phyloP scores from a whole-genome alignment of 1,139 yeast genomes.

The Candida freyschussii region DNA sequence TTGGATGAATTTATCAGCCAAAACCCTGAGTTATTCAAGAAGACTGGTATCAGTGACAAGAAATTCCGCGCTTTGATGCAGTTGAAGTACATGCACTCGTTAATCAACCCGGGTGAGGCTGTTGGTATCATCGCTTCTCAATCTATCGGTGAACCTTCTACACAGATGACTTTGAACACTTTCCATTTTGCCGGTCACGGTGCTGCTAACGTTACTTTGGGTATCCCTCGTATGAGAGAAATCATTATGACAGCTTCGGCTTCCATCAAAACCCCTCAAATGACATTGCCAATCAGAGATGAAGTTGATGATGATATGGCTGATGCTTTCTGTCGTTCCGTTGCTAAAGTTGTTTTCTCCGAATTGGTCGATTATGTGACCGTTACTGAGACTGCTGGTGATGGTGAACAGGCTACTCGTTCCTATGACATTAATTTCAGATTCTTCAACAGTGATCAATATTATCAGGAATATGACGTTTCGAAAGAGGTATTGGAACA shows the following conservation, averaged over 20 bases:
- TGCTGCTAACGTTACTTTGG: conserved; percentile 98
- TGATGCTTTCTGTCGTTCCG: conserved; percentile 87
- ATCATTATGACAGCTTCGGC: conserved; percentile 98
- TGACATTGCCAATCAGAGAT: conserved; percentile 80
- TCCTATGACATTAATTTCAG: conserved; percentile 69
- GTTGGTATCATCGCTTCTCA: conserved; percentile 99
- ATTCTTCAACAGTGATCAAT: conserved; percentile 74
- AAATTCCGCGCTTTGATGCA: conserved; percentile 97
- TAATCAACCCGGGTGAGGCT: conserved; percentile 94
- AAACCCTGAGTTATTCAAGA: conserved; percentile 49
- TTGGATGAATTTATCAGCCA: conserved; percentile 63
- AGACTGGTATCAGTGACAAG: conserved; percentile 60
- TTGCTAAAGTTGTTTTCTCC: conserved; percentile 78
- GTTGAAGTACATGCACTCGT: conserved; percentile 94
- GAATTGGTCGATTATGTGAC: conserved; percentile 83
- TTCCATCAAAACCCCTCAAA: conserved; percentile 93
- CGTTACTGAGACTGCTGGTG: conserved; percentile 84
- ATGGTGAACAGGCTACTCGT: conserved; percentile 54
- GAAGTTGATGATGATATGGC: conserved; percentile 85
- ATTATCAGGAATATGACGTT: conserved; percentile 84
- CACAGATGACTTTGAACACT: conserved; percentile 98
- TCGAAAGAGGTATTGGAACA: conserved; percentile 72
- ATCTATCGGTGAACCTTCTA: conserved; percentile 98
- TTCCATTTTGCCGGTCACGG: conserved; percentile 99
- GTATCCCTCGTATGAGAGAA: conserved; percentile 99